phyloP scores from a whole-genome alignment of 352 stramenopile genomes.

The Phytophthora nicotianae region DNA sequence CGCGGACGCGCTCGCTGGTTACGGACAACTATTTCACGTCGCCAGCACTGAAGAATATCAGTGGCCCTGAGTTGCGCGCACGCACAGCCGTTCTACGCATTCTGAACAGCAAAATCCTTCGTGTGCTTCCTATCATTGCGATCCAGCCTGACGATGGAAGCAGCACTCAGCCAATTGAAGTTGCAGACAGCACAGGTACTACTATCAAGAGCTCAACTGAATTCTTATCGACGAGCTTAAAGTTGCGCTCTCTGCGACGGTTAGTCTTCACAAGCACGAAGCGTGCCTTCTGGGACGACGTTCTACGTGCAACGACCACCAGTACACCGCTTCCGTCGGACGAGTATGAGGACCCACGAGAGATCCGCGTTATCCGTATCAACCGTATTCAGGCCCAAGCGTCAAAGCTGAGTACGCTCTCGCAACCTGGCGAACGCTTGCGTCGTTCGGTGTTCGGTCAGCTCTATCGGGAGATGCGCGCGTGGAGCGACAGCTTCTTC shows the following conservation, averaged over 20 bases:
- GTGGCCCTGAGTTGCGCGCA: slow-evolving; percentile 84
- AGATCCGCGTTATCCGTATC: slow-evolving; percentile 97
- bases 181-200: slow-evolving; percentile 22
- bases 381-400: slow-evolving; percentile 96
- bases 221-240: slow-evolving; percentile 77
- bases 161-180: slow-evolving; percentile 55
- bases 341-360: slow-evolving; percentile 98
- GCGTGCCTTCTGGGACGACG: slow-evolving; percentile 91
- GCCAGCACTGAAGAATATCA: slow-evolving; percentile 61
- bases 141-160: slow-evolving; percentile 65
- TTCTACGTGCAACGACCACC: slow-evolving; percentile 95
- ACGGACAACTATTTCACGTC: slow-evolving; percentile 78
- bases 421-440: slow-evolving; percentile 88
- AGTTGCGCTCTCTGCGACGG: slow-evolving; percentile 72
- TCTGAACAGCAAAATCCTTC: slow-evolving; percentile 91
- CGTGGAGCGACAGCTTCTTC: slow-evolving; percentile 95
- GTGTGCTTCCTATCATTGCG: slow-evolving; percentile 82
- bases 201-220: slow-evolving; percentile 37
- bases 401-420: slow-evolving; percentile 86
- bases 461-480: slow-evolving; percentile 95
- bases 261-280: slow-evolving; percentile 94
- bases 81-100: slow-evolving; percentile 92
- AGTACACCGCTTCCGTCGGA: slow-evolving; percentile 97
- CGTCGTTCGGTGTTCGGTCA: slow-evolving; percentile 97
- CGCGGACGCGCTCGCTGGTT: slow-evolving; percentile 53